Evolutionary conservation across 2,329 filamentous ascomycete species (phyloP).

Genomic region (Didymella glomerata): DNA sequence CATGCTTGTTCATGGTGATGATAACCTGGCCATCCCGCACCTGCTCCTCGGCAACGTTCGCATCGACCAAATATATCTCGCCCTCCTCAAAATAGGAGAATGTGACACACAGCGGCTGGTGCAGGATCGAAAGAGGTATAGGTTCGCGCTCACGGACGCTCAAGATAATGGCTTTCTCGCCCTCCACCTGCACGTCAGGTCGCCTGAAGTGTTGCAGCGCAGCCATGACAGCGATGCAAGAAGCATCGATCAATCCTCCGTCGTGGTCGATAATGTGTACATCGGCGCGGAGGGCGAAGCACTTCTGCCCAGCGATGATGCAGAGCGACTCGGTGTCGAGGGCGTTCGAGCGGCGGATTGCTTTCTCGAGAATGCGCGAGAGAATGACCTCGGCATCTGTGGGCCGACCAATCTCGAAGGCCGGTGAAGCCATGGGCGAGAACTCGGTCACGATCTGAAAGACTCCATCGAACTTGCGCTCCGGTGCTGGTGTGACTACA

Average conservation of each 20-base stretch:
- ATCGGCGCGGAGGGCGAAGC: conserved; percentile 90
- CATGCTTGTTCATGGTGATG: conserved; percentile 86
- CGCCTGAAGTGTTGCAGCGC: conserved; percentile 90
- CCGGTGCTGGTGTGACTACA: conserved; percentile 82
- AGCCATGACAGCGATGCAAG: conserved; percentile 86
- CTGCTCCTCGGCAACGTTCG: conserved; percentile 78
- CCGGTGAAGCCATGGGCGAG: conserved; percentile 88
- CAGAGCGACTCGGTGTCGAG: conserved; percentile 96
- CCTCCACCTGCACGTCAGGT: conserved; percentile 86
- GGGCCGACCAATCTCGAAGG: conserved; percentile 84
- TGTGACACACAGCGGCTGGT: conserved; percentile 89
- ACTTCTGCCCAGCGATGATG: conserved; percentile 87
- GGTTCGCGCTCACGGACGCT: conserved; percentile 86
- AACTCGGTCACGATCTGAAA: conserved; percentile 93
- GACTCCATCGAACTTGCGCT: conserved; percentile 93
- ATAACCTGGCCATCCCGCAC: conserved; percentile 76
- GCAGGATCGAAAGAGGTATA: conserved; percentile 87
- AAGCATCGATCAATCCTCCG: conserved; percentile 85
- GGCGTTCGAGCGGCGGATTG: conserved; percentile 87
- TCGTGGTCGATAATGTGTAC: conserved; percentile 92
- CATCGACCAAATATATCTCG: conserved; percentile 75
- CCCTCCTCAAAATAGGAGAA: conserved; percentile 84
- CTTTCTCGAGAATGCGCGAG: conserved; percentile 90
- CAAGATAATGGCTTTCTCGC: conserved; percentile 84
- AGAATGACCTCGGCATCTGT: conserved; percentile 86